Conservation (phyloP, 495 filamentous ascomycete species). For the Copromyces sp. region DNA sequence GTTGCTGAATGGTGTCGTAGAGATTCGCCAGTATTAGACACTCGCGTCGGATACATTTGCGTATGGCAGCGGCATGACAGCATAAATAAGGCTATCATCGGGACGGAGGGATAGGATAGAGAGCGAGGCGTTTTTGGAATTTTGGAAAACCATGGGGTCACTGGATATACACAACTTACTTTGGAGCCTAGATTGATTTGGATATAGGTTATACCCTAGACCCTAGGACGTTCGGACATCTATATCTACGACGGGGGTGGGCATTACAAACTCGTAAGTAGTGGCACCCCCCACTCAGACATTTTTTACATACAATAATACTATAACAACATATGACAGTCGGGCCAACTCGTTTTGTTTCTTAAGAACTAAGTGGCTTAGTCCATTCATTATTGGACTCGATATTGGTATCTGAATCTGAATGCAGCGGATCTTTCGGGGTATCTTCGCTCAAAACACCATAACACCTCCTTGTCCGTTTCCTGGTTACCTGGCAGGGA, state of each 20-base stretch:
- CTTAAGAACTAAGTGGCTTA: not conserved
- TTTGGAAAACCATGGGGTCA: not conserved
- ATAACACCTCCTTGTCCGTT: not conserved
- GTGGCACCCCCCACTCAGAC: not conserved
- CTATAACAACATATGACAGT: not conserved
- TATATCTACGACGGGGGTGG: not conserved
- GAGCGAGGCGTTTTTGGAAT: not conserved
- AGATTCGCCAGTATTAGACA: not conserved
- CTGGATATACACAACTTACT: not conserved
- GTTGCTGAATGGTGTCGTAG: constrained; percentile 9
- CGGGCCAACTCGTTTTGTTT: no score
- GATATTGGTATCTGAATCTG: not conserved
- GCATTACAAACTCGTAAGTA: not conserved
- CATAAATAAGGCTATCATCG: not conserved
- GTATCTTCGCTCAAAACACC: not conserved
- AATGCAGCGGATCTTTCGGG: not conserved
- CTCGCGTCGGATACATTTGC: not conserved
- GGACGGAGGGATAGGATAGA: not conserved
- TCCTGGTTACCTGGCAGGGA: not conserved
- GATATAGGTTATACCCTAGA: not conserved
- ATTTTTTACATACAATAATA: not conserved
- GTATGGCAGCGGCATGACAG: not conserved
- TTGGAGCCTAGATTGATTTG: not conserved
- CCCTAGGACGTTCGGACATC: not conserved
- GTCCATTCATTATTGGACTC: not conserved